These are phyloP conservation scores for Bimuria novae-zelandiae DNA, from an alignment of 2,329 filamentous ascomycete genomes.

Conservation along the genomic window DNA sequence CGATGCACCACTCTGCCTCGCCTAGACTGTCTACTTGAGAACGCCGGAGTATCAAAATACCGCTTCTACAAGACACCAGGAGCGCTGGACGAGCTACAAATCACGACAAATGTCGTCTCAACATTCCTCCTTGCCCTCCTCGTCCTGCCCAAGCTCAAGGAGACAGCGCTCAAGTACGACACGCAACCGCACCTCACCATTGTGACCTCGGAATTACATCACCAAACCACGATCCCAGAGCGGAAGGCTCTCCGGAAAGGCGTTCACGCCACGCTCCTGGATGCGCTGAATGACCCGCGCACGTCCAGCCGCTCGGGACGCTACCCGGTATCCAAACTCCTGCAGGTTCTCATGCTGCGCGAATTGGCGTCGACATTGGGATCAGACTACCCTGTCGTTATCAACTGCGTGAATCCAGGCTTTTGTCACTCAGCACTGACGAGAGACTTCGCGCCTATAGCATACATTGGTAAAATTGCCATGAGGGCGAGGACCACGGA, in stretches of 20 bases:
- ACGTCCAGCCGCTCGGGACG: constrained; percentile 20
- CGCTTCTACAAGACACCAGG: constrained; percentile 21
- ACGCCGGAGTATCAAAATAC: neutral
- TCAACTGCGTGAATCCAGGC: constrained; percentile 42
- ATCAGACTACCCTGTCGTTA: constrained; percentile 25
- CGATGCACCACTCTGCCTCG: constrained; percentile 13
- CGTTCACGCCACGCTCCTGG: constrained; percentile 27
- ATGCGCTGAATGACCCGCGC: constrained; percentile 25
- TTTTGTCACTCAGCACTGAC: constrained; percentile 31
- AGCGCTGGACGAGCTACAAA: constrained; percentile 32
- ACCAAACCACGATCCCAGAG: constrained; percentile 30
- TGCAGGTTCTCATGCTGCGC: constrained; percentile 32
- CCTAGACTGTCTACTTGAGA: constrained; percentile 5
- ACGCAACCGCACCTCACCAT: constrained; percentile 36
- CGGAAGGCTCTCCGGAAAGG: constrained; percentile 20
- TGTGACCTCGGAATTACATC: constrained; percentile 39
- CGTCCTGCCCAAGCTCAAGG: constrained; percentile 31
- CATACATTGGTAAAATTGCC: constrained; percentile 9
- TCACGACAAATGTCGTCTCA: constrained; percentile 48
- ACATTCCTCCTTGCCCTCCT: constrained; percentile 43
- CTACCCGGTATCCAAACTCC: constrained; percentile 36
- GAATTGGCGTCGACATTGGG: constrained; percentile 22
- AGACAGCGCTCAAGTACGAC: constrained; percentile 26
- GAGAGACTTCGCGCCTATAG: neutral
- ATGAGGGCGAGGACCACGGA: constrained; percentile 45